A percentile compares a stretch with the other conserved stretches of the same genome.
These are phyloP conservation scores for Salix viminalis DNA, from an alignment of 345 rosid genomes.

Conservation along the genomic window DNA sequence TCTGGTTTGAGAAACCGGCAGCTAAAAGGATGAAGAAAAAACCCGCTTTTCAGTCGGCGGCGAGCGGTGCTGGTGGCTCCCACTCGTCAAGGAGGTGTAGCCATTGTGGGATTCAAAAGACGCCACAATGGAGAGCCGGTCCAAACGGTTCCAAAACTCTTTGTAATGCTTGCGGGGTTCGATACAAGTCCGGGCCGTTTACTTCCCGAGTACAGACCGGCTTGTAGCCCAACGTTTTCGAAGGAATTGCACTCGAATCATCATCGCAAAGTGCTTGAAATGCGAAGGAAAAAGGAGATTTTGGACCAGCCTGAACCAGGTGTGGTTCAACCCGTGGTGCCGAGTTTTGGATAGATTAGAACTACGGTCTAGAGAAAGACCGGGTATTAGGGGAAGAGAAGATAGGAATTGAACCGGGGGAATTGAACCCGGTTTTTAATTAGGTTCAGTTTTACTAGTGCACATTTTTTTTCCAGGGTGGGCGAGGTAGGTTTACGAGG, in stretches of 20 bases:
- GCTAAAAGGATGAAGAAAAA: constrained; percentile 38
- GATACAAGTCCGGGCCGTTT: constrained; percentile 93
- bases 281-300: constrained; percentile 57
- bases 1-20: constrained; percentile 20
- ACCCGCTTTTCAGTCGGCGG: constrained; percentile 3
- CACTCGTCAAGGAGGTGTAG: constrained; percentile 58
- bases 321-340: constrained; percentile 29
- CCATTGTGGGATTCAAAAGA: constrained; percentile 89
- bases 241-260: constrained; percentile 74
- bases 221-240: constrained; percentile 87
- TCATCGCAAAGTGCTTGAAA: constrained; percentile 83
- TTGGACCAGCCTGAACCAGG: constrained; percentile 31
- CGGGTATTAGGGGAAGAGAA: no score
- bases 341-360: constrained; percentile 49
- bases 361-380: neutral
- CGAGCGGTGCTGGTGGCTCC: constrained; percentile 1
- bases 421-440: constrained; percentile 6
- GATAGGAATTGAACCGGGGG: constrained; percentile 16
- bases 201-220: constrained; percentile 85
- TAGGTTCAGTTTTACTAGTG: constrained; percentile 15
- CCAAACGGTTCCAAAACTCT: constrained; percentile 84
- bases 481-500: constrained; percentile 38
- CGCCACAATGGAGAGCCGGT: constrained; percentile 95
- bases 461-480: constrained; percentile 20
- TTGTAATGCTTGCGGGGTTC: constrained; percentile 91